Evolutionary conservation across 129 eudicot species (phyloP), one percentile per base, ranked within the genome.

Genomic region (Heracleum sosnowskyi): DNA sequence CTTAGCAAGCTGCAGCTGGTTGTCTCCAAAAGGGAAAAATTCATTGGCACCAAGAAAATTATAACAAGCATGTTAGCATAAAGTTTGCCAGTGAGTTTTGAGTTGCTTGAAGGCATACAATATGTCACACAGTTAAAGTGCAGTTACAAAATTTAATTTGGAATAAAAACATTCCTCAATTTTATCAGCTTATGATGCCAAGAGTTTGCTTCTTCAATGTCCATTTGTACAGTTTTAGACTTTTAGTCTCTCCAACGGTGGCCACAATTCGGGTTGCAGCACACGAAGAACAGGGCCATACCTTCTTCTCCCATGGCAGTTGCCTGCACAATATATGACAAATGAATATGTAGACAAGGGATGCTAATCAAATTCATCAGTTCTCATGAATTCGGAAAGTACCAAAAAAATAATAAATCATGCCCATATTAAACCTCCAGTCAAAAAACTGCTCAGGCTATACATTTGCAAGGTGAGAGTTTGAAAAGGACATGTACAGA

Each of bases 271-370:
- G 97, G 90, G 86, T 89, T 89, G 92, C 97, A 91, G 89, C 97
- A 87, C 55, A 94, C 98, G 18, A 94, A 94, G 83, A 91, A 95
- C 83, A 95, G 76, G 46, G 97, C 91, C 98, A 95, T 93, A 79
- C 96, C 98, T 83, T 90, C 98, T 85, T 93, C 98, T 74, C 98
- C 98, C 78, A 92, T 86, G 28, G 98, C 91, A 81, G 96, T 90
- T 69, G 98, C 98, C 98, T 93, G 89, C 49, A 78, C 17, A 72
- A 55, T 16, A 68, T 20, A 77, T 2, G 3, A 29, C n/a, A 28
- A 2, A 3, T 47, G 12, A 29, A 16, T 49, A 45, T 42, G 51
- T 28, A 35, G 22, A 75, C 44, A 29, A n/a, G 13, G 42, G 42
- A 22, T 44, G 77, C 57, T 26, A 74, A 42, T 11, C 4, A 20